Percentiles rank a stretch among this genome's conserved stretches.
phyloP scores from a whole-genome alignment of 139 green algal genomes.

The Tetradesmus lagerheimii region DNA sequence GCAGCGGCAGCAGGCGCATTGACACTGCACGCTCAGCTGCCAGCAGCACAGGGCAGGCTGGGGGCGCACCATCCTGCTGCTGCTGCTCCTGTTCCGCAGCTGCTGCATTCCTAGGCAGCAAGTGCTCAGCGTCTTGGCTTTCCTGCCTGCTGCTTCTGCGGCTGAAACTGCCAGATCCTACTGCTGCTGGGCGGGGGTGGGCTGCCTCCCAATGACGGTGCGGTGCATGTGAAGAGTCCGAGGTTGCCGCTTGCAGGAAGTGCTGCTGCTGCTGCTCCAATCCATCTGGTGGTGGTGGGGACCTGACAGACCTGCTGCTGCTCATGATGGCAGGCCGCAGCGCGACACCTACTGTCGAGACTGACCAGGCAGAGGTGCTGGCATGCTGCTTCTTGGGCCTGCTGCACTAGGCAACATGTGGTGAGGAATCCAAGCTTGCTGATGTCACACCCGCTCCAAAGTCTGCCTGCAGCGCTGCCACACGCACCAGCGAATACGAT shows the following conservation, averaged over 20 bases:
- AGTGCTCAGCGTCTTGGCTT: neutral
- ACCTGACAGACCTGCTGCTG: neutral
- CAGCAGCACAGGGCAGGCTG: neutral
- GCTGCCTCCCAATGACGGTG: neutral
- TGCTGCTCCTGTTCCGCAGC: neutral
- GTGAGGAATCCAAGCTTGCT: neutral
- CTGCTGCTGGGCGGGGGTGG: neutral
- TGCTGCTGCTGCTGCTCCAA: neutral
- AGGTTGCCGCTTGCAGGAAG: neutral
- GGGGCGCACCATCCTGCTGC: neutral
- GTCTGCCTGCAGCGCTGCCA: neutral
- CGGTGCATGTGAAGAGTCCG: neutral
- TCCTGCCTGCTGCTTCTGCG: neutral
- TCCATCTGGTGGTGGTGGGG: neutral
- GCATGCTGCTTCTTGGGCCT: neutral
- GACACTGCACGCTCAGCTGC: constrained; percentile 30
- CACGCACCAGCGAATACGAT: neutral
- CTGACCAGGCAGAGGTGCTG: neutral
- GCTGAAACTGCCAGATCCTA: neutral
- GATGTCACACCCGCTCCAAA: neutral
- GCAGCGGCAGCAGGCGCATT: constrained; percentile 8
- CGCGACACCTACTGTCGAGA: neutral
- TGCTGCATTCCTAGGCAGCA: neutral
- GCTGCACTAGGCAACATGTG: neutral
- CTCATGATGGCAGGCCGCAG: neutral